Conservation (phyloP, 805 yeast genomes). For the Clavispora fructus region DNA sequence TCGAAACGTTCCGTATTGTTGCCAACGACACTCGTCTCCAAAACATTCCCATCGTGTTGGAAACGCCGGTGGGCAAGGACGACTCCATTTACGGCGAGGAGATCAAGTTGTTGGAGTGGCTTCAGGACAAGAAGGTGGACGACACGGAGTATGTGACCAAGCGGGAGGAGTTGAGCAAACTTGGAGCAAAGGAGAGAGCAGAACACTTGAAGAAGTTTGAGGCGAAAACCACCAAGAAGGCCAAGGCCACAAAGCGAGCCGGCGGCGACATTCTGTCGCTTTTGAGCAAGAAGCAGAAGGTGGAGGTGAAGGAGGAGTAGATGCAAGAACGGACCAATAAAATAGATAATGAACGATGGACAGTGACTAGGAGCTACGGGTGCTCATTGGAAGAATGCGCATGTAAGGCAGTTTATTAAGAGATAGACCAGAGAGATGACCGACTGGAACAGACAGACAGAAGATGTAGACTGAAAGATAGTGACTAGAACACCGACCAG, state of each 20-base stretch:
- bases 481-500: no score
- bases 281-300: conserved; percentile 13
- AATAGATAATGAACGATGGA: no score
- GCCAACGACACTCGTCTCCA: conserved; percentile 63
- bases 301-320: conserved; percentile 1
- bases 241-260: conserved; percentile 12
- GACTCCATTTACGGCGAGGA: conserved; percentile 73
- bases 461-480: no score
- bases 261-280: conserved; percentile 18
- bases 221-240: conserved; percentile 39
- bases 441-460: no score
- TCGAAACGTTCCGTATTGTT: conserved; percentile 74
- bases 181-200: conserved; percentile 66
- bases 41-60: conserved; percentile 74
- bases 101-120: conserved; percentile 77
- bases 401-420: no score
- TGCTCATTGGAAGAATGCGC: no score
- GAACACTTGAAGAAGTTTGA: conserved; percentile 65
- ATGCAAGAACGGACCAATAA: no score
- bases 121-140: conserved; percentile 50
- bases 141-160: conserved; percentile 53
- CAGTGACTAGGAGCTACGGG: no score
- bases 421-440: no score
- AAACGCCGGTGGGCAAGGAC: conserved; percentile 74
- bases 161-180: conserved; percentile 42